Evolutionary conservation across 148 eudicot genomes (phyloP), one percentile per base, ranked within the genome.

Genomic region (Dysphania ambrosioides): DNA sequence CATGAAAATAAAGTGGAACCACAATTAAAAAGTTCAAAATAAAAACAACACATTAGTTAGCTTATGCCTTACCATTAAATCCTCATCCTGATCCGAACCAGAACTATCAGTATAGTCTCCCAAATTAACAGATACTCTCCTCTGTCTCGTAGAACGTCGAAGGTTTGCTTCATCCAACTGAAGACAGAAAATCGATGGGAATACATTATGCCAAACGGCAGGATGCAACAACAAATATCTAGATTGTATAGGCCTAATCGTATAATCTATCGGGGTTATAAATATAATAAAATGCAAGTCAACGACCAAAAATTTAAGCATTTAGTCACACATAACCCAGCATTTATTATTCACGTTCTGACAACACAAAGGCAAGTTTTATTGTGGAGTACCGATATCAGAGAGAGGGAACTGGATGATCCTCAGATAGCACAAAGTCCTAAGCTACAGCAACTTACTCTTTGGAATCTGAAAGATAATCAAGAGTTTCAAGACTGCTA

Each of bases 101-200:
- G 96, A 86, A 76, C 96, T 95, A 82, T 94, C 93, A 40, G 96
- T 91, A 76, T 91, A 94, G 71, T 82, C 87, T 40, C 82, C 97
- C 68, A 88, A 82, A 87, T 87, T 87, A 32, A 87, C 87, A 26
- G 97, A 81, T 51, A 81, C 75, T 82, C 93, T 91, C 81, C 98
- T 88, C 82, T 87, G 89, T 81, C 98, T 90, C 51, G 98, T 94
- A 51, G 98, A 94, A 73, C 98, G 98, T 66, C 97, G 91, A 72
- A 95, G 96, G 79, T 87, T 88, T 82, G 78, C 68, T 31, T 73
- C 85, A 78, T 74, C 90, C 79, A 87, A 81, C 98, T 95, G 98
- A 74, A 82, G 41, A 67, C 55, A 67, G 58, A 42, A 53, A 64
- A 38, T 35, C 36, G 73, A 35, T 23, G 41, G 57, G 36, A 62